Conservation (phyloP, 495 filamentous ascomycete species). For the Entonaema liquescens region DNA sequence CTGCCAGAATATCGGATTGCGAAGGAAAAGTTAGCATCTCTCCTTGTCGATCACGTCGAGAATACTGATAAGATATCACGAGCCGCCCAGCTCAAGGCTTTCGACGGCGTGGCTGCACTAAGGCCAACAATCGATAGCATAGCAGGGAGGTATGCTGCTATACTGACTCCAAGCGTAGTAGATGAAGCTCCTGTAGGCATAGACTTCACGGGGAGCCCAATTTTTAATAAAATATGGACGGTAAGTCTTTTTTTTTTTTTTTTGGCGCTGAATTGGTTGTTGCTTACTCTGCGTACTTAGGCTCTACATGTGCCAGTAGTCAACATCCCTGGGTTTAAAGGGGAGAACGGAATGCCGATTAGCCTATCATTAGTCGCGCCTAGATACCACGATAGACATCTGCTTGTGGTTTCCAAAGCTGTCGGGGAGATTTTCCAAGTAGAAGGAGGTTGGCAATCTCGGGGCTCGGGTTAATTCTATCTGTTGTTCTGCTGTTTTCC, state of each 20-base stretch:
- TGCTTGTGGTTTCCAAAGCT: constrained; percentile 53
- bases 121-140: constrained; percentile 58
- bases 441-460: constrained; percentile 45
- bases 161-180: constrained; percentile 58
- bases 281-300: too few species aligned
- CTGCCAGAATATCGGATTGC: constrained; percentile 55
- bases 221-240: constrained; percentile 51
- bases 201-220: constrained; percentile 55
- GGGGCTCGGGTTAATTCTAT: not conserved
- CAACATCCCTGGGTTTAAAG: constrained; percentile 60
- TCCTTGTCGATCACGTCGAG: constrained; percentile 55
- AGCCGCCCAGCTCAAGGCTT: constrained; percentile 53
- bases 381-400: constrained; percentile 56
- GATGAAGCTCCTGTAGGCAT: constrained; percentile 60
- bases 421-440: constrained; percentile 53
- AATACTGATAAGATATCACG: constrained; percentile 49
- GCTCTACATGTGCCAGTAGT: constrained; percentile 59
- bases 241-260: constrained; percentile 23
- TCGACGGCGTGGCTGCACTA: constrained; percentile 55
- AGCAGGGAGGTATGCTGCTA: constrained; percentile 54
- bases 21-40: constrained; percentile 50
- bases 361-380: constrained; percentile 57
- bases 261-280: too few species aligned
- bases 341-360: constrained; percentile 59
- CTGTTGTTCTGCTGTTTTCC: too few species aligned